Conservation (phyloP, 441 rosid genomes). For the Gossypium trilobum region DNA sequence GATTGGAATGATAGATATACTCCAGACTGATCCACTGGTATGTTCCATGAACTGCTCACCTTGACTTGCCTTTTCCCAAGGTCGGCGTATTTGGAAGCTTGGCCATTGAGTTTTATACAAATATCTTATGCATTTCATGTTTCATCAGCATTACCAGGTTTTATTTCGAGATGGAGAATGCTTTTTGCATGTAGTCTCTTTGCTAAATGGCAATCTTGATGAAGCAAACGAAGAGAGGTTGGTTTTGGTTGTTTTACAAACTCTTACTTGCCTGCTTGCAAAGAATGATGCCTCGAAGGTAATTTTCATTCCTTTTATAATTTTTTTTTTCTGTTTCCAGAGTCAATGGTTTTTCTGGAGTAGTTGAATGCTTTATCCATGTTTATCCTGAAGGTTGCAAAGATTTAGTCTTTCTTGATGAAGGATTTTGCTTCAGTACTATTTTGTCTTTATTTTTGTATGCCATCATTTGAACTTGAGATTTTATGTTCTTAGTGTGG, state of each 20-base stretch:
- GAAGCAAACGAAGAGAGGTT: slow-evolving; percentile 70
- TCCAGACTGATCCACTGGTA: slow-evolving; percentile 61
- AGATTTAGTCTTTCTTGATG: background rate
- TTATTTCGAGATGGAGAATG: slow-evolving; percentile 92
- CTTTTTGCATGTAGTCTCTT: slow-evolving; percentile 89
- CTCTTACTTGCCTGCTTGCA: slow-evolving; percentile 79
- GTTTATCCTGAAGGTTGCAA: background rate
- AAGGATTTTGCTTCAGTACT: background rate
- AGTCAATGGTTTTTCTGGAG: slow-evolving; percentile 7
- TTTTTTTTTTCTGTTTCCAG: slow-evolving; percentile 13
- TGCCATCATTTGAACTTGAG: background rate
- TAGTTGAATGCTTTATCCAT: background rate
- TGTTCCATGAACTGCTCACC: slow-evolving; percentile 9
- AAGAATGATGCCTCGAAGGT: slow-evolving; percentile 88
- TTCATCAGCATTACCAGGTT: slow-evolving; percentile 78
- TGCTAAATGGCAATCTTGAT: slow-evolving; percentile 82
- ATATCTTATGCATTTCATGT: slow-evolving; percentile 23
- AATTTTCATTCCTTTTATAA: slow-evolving; percentile 12
- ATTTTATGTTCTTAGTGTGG: background rate
- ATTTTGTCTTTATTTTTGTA: background rate
- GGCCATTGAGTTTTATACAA: slow-evolving; percentile 8
- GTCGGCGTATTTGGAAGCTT: slow-evolving; percentile 8
- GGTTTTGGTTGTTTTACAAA: slow-evolving; percentile 80
- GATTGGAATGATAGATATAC: slow-evolving; percentile 82
- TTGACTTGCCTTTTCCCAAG: slow-evolving; percentile 6